Percentiles rank a stretch among this genome's conserved stretches.
Evolutionary conservation across 208 protist genomes (phyloP).

Genomic region (Trypanosoma lewisi): DNA sequence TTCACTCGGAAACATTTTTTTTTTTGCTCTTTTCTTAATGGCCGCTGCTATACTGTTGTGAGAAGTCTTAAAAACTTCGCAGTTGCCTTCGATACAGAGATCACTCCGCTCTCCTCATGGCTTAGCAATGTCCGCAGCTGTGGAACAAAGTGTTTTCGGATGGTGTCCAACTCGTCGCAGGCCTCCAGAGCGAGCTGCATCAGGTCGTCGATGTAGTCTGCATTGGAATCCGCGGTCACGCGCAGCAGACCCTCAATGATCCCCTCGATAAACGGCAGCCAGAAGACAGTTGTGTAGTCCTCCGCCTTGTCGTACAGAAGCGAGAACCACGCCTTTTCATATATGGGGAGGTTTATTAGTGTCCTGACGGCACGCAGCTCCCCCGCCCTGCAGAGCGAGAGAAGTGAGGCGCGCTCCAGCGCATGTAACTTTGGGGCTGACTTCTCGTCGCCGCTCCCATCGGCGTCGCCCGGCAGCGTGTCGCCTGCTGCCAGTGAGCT

Average conservation of each 20-base stretch:
- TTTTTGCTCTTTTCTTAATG: no score
- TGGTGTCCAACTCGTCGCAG: slow-evolving; percentile 51
- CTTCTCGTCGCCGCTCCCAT: background rate
- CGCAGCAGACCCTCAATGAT: slow-evolving; percentile 33
- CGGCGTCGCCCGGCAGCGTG: slow-evolving; percentile 2
- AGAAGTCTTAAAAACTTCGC: slow-evolving; percentile 42
- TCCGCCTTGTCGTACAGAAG: slow-evolving; percentile 34
- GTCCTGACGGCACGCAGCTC: slow-evolving; percentile 51
- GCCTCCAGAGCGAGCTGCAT: slow-evolving; percentile 51
- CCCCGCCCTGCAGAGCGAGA: slow-evolving; percentile 43
- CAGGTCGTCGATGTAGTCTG: slow-evolving; percentile 26
- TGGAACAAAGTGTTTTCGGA: slow-evolving; percentile 32
- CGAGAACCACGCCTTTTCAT: slow-evolving; percentile 37
- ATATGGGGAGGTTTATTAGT: slow-evolving; percentile 49
- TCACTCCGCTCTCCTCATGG: slow-evolving; percentile 11
- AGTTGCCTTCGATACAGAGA: slow-evolving; percentile 37
- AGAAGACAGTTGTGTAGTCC: slow-evolving; percentile 42
- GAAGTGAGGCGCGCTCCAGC: slow-evolving; percentile 46
- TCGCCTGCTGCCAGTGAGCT: background rate
- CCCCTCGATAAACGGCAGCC: slow-evolving; percentile 46
- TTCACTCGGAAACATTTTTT: background rate
- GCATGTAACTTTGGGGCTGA: slow-evolving; percentile 7
- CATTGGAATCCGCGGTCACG: background rate
- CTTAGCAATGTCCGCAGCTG: slow-evolving; percentile 34
- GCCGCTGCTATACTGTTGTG: background rate